Percentiles rank a stretch among this genome's conserved stretches.
Evolutionary conservation across 441 rosid species (phyloP).

Genomic region (Corymbia citriodora): DNA sequence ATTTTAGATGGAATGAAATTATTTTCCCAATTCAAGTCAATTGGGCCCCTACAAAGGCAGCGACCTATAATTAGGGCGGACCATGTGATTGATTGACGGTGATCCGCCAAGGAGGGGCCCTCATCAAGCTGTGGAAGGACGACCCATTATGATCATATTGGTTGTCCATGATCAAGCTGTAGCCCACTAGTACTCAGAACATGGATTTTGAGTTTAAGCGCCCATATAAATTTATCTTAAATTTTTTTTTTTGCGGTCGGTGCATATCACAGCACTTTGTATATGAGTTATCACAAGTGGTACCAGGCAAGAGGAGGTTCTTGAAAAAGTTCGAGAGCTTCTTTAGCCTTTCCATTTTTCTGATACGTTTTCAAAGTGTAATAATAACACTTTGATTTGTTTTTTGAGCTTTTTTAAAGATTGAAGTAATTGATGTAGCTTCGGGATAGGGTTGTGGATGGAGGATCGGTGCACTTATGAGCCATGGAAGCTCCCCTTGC

Average conservation of each 20-base stretch:
- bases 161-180: not conserved
- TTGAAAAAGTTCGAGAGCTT: no score
- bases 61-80: no score
- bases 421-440: no score
- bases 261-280: not conserved
- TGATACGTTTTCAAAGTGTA: no score
- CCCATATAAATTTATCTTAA: not conserved
- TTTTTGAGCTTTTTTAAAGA: no score
- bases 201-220: not conserved
- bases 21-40: no score
- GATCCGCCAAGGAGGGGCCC: not conserved
- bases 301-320: no score
- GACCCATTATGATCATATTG: accelerated
- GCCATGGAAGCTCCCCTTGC: not conserved
- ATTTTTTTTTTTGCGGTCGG: not conserved
- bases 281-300: not conserved
- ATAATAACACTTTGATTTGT: no score
- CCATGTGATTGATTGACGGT: not conserved
- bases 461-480: accelerated
- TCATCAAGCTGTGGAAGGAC: not conserved
- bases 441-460: not conserved
- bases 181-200: not conserved
- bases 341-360: no score
- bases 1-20: not conserved
- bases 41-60: not conserved